phyloP scores from a whole-genome alignment of 345 rosid species.

The Salix exigua region DNA sequence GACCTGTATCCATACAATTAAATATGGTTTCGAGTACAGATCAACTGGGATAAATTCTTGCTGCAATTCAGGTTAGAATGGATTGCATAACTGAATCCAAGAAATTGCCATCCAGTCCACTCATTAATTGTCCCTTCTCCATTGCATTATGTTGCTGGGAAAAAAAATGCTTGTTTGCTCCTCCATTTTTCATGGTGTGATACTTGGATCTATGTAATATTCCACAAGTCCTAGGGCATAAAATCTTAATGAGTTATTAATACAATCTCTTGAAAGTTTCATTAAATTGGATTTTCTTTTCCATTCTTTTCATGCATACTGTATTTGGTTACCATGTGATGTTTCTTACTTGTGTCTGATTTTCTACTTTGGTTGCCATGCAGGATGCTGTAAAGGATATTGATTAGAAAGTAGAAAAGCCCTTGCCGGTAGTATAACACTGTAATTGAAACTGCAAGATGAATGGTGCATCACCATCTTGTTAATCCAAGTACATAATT shows the following conservation, averaged over 20 bases:
- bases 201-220: not conserved
- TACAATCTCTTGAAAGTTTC: not conserved
- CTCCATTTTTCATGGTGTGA: too few species aligned
- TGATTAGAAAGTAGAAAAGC: slow-evolving; percentile 30
- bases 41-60: not conserved
- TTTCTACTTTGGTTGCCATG: slow-evolving; percentile 3
- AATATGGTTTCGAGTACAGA: not conserved
- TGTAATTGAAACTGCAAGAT: slow-evolving; percentile 10
- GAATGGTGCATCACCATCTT: not conserved
- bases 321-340: not conserved
- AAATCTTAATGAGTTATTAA: not conserved
- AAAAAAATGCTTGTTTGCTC: not conserved
- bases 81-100: not conserved
- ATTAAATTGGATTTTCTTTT: not conserved
- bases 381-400: slow-evolving; percentile 77
- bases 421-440: not conserved
- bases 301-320: not conserved
- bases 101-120: not conserved
- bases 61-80: not conserved
- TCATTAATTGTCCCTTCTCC: not conserved
- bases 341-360: not conserved
- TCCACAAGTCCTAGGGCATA: not conserved
- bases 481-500: slow-evolving; percentile 9
- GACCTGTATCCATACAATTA: not conserved
- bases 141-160: not conserved